Percentiles rank a stretch among this genome's conserved stretches.
Conservation (phyloP, 2,329 filamentous ascomycete genomes). For the Penicillium sp. region DNA sequence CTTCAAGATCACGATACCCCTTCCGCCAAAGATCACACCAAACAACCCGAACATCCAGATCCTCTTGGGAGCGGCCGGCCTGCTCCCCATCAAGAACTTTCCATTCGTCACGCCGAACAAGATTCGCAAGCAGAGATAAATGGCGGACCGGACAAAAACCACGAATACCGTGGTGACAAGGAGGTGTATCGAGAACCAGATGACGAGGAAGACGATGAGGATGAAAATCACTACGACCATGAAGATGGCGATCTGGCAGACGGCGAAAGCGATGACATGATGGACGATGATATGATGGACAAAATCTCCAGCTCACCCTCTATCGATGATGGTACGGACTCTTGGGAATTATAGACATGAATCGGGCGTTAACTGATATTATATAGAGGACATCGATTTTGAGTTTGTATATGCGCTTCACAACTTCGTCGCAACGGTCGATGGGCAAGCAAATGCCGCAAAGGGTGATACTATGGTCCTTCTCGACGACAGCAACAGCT, state of each 20-base stretch:
- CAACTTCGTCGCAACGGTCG: conserved; percentile 95
- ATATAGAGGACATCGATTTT: conserved; percentile 98
- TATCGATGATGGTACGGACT: conserved; percentile 84
- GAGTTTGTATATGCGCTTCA: conserved; percentile 98
- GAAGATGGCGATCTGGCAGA: conserved; percentile 57
- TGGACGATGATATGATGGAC: conserved; percentile 95
- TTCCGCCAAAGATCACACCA: conserved; percentile 77
- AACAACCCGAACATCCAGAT: conserved; percentile 52
- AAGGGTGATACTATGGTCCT: conserved; percentile 99
- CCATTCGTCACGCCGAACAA: conserved; percentile 74
- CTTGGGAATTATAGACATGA: conserved; percentile 41
- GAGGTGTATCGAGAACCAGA: conserved; percentile 36
- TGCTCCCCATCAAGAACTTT: conserved; percentile 80
- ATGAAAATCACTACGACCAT: conserved; percentile 24
- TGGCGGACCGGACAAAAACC: conserved; percentile 60
- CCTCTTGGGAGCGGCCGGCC: conserved; percentile 55
- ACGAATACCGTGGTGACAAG: conserved; percentile 34
- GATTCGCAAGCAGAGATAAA: conserved; percentile 71
- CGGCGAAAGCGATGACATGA: conserved; percentile 64
- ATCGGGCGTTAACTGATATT: conserved; percentile 66
- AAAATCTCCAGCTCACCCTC: conserved; percentile 98
- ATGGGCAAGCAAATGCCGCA: conserved; percentile 95
- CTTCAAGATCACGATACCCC: conserved; percentile 80
- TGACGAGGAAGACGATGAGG: conserved; percentile 24
- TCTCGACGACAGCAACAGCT: conserved; percentile 97